Conservation (phyloP, 176 grass and related monocot genomes). For the Saccharum spontaneum region DNA sequence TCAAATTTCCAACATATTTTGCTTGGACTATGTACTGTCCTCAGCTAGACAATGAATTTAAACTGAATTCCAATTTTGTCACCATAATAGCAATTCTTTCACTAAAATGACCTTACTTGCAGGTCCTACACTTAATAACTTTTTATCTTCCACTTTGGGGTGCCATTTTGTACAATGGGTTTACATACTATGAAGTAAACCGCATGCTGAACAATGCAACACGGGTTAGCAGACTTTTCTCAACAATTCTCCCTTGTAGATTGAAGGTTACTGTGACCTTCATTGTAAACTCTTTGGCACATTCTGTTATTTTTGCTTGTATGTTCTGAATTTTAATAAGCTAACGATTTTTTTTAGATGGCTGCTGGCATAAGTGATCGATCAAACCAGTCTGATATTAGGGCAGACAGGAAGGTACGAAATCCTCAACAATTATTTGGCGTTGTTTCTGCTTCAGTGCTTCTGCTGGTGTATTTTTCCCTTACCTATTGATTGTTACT, state of each 20-base stretch:
- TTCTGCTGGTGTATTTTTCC: background rate
- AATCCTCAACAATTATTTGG: background rate
- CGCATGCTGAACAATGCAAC: constrained; percentile 93
- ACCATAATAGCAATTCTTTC: background rate
- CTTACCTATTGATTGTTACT: background rate
- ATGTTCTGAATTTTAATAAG: constrained; percentile 33
- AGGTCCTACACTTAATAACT: constrained; percentile 82
- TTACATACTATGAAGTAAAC: constrained; percentile 95
- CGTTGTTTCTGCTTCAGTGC: background rate
- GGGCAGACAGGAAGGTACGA: constrained; percentile 78
- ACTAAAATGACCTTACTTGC: constrained; percentile 36
- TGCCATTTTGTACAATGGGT: constrained; percentile 97
- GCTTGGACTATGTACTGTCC: background rate
- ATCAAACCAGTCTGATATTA: constrained; percentile 70
- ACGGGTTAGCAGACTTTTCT: constrained; percentile 45
- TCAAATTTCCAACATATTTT: constrained; percentile 3
- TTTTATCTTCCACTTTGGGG: constrained; percentile 96
- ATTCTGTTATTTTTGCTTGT: constrained; percentile 26
- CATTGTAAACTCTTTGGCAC: constrained; percentile 11
- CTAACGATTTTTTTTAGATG: constrained; percentile 62
- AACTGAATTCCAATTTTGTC: background rate
- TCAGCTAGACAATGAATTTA: background rate
- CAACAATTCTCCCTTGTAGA: constrained; percentile 15
- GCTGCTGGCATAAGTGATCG: constrained; percentile 83
- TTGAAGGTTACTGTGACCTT: constrained; percentile 5